Percentiles rank a stretch among this genome's conserved stretches.
Conservation (phyloP, 163 green algal species). For the Prototheca stagnorum region DNA sequence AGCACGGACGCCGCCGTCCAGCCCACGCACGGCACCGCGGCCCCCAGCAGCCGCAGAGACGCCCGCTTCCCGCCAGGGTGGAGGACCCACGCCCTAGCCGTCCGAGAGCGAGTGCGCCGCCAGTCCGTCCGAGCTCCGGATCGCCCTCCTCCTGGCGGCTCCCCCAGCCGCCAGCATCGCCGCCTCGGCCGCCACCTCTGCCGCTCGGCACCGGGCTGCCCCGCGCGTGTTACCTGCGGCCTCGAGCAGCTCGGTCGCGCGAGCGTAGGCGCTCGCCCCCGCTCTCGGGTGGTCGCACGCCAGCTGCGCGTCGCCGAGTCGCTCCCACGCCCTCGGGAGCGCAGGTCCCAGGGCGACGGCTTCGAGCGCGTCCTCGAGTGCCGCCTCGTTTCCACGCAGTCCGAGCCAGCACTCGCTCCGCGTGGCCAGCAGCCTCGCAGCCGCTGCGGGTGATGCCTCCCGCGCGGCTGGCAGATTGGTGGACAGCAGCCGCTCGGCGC, state of each 20-base stretch:
- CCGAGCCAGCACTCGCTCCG: slow-evolving; percentile 3
- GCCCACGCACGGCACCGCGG: too few relatives aligned
- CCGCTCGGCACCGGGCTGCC: too few relatives aligned
- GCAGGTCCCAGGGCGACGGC: slow-evolving; percentile 8
- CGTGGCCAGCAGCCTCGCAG: slow-evolving; percentile 4
- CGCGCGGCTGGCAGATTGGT: too few relatives aligned
- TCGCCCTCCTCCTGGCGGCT: slow-evolving; percentile 5
- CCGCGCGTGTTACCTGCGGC: too few relatives aligned
- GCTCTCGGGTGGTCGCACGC: slow-evolving; percentile 6
- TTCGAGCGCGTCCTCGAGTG: slow-evolving; percentile 13
- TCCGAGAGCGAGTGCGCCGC: background rate
- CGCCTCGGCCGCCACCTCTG: background rate
- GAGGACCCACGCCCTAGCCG: background rate
- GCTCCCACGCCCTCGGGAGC: slow-evolving; percentile 11
- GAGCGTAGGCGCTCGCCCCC: slow-evolving; percentile 5
- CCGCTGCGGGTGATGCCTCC: background rate
- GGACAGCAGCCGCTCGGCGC: background rate
- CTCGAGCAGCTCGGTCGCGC: slow-evolving; percentile 7
- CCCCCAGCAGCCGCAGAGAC: too few relatives aligned
- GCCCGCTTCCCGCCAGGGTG: too few relatives aligned
- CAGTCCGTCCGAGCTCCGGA: background rate
- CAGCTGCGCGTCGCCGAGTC: slow-evolving; percentile 18
- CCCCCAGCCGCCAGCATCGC: slow-evolving; percentile 4
- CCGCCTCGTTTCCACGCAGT: background rate
- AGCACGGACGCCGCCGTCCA: too few relatives aligned